Base-by-base conservation (phyloP, 202 grass and related monocot genomes). In the Schoenoplectus triqueter region DNA sequence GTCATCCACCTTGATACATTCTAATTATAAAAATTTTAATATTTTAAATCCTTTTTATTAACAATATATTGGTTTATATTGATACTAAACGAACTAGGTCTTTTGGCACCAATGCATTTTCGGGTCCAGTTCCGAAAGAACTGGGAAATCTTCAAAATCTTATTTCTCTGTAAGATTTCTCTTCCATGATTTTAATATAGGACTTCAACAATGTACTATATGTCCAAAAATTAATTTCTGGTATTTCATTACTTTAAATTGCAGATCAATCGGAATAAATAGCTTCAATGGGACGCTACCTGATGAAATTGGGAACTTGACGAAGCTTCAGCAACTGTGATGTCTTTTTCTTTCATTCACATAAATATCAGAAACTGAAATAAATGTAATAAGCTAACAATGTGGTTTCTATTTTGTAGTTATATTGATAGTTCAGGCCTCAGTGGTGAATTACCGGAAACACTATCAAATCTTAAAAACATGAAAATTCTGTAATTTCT, bases 211-310 rank as follows among this genome's bases (percentile, higher is more conserved):
- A n/a, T 51, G 50, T 19, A 59, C 9, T 0, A 3, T 69, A 21
- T 22, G 45, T 11, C 20, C 14, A 19, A 44, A 84, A 63, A 18
- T 22, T 44, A 52, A 44, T 7, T 39, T 48, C n/a, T 88, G 1
- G 31, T 57, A 5, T 52, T n/a, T 13, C 5, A 0, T 48, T 22
- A 10, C 63, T 60, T 59, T 19, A 20, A 10, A 64, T 92, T 90
- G 48, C 87, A 98, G 95, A 85, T 19, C 82, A 19, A 2, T 97
- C 2, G 9, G 73, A 22, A 64, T 71, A 73, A 98, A 98, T 66
- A 75, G 89, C 20, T 97, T 95, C 55, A 97, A n/a, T 59, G 92
- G 95, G 0, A 85, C 95, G 7, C 62, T 98, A 72, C 95, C 95
- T 61, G 77, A 79, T 4, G 92, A 95, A 74, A 10, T 95, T 21